These are phyloP conservation scores for Apophysomyces ossiformis DNA, from an alignment of 371 early-diverging fungal genomes.

Conservation along the genomic window DNA sequence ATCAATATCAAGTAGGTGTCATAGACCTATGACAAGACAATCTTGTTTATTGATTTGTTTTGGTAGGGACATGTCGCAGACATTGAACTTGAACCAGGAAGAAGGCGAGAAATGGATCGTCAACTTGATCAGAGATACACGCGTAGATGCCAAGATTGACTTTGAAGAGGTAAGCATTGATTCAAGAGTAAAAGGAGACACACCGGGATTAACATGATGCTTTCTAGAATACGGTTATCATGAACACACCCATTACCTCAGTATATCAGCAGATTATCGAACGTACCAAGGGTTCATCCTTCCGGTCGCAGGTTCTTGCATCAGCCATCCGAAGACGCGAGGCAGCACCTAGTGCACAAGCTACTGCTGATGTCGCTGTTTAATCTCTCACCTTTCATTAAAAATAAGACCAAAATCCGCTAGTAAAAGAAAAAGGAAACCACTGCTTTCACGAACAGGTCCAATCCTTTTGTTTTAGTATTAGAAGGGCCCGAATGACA, in stretches of 20 bases:
- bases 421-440: no score
- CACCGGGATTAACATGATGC: no score
- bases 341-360: slow-evolving; percentile 18
- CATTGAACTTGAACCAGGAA: slow-evolving; percentile 84
- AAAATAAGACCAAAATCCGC: slow-evolving; percentile 1
- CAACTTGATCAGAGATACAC: slow-evolving; percentile 92
- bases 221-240: slow-evolving; percentile 82
- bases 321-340: slow-evolving; percentile 91
- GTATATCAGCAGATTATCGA: slow-evolving; percentile 95
- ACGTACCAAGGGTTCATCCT: slow-evolving; percentile 85
- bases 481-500: no score
- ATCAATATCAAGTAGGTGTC: slow-evolving; percentile 71
- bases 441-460: no score
- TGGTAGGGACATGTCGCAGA: slow-evolving; percentile 73
- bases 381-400: slow-evolving; percentile 2
- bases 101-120: slow-evolving; percentile 97
- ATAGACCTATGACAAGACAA: neutral
- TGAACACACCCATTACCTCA: slow-evolving; percentile 85
- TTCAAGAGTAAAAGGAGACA: no score
- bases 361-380: slow-evolving; percentile 3
- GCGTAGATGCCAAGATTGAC: slow-evolving; percentile 96
- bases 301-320: slow-evolving; percentile 89
- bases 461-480: no score
- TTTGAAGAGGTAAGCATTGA: slow-evolving; percentile 68
- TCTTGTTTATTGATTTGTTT: neutral